phyloP scores from a whole-genome alignment of 2,329 filamentous ascomycete genomes.

The Xylariaceae sp. region DNA sequence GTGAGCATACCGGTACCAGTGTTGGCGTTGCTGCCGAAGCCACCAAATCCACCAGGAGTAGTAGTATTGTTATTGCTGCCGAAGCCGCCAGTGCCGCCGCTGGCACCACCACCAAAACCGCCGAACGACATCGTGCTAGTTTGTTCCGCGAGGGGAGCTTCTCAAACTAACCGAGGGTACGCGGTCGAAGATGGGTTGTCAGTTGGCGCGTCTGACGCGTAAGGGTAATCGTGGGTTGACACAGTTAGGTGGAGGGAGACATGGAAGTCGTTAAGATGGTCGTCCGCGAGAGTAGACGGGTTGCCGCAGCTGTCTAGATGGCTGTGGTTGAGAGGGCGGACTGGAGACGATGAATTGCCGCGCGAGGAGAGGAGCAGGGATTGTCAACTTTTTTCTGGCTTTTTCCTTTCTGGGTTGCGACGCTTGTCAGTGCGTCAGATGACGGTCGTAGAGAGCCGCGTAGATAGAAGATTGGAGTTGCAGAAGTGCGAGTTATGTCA shows the following conservation, averaged over 20 bases:
- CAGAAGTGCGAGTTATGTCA: neutral
- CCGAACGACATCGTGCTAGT: conserved; percentile 50
- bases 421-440: neutral
- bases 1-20: conserved; percentile 48
- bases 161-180: conserved; percentile 10
- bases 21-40: conserved; percentile 45
- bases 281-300: conserved; percentile 6
- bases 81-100: conserved; percentile 38
- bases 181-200: conserved; percentile 18
- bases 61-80: conserved; percentile 54
- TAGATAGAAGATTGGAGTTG: neutral
- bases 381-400: conserved; percentile 11
- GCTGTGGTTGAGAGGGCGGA: neutral
- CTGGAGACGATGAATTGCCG: conserved; percentile 6
- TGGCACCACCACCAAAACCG: conserved; percentile 48
- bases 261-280: conserved; percentile 23
- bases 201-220: conserved; percentile 33
- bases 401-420: neutral
- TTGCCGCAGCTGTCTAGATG: neutral
- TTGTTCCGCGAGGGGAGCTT: conserved; percentile 12
- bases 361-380: neutral
- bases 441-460: conserved; percentile 1
- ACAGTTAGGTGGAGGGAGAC: conserved; percentile 24
- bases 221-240: conserved; percentile 15
- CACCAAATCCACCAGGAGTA: conserved; percentile 50